Percentiles rank a stretch among this genome's conserved stretches.
Conservation (phyloP, 148 eudicot species). For the Chenopodium formosanum region DNA sequence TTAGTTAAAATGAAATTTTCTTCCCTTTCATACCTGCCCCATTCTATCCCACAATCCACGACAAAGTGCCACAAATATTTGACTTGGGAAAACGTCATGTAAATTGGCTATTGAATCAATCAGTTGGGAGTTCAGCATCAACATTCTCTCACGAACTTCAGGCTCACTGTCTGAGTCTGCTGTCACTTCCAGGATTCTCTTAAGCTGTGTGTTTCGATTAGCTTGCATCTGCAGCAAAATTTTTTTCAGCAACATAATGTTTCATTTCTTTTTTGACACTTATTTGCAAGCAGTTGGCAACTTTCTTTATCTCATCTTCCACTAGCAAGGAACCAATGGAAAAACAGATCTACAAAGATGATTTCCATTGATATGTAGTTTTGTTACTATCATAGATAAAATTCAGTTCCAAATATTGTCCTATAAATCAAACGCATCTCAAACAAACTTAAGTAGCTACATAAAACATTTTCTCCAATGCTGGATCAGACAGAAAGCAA, state of each 20-base stretch:
- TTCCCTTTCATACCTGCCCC: slow-evolving; percentile 62
- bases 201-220: slow-evolving; percentile 64
- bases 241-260: neutral
- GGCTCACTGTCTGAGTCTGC: slow-evolving; percentile 76
- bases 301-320: neutral
- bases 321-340: neutral
- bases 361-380: neutral
- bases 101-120: slow-evolving; percentile 65
- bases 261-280: neutral
- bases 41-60: slow-evolving; percentile 88
- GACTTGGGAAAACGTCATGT: slow-evolving; percentile 70
- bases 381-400: too few species aligned
- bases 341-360: neutral
- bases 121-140: slow-evolving; percentile 55
- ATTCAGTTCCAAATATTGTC: neutral
- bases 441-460: too few species aligned
- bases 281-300: neutral
- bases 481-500: too few species aligned
- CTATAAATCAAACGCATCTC: neutral
- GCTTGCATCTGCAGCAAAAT: slow-evolving; percentile 52
- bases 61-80: slow-evolving; percentile 61
- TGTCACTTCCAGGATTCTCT: slow-evolving; percentile 80
- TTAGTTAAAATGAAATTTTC: neutral
- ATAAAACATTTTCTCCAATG: too few species aligned
- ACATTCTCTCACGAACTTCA: slow-evolving; percentile 80